Conservation (phyloP, 208 protist species). For the Trypanosoma conorhini region DNA sequence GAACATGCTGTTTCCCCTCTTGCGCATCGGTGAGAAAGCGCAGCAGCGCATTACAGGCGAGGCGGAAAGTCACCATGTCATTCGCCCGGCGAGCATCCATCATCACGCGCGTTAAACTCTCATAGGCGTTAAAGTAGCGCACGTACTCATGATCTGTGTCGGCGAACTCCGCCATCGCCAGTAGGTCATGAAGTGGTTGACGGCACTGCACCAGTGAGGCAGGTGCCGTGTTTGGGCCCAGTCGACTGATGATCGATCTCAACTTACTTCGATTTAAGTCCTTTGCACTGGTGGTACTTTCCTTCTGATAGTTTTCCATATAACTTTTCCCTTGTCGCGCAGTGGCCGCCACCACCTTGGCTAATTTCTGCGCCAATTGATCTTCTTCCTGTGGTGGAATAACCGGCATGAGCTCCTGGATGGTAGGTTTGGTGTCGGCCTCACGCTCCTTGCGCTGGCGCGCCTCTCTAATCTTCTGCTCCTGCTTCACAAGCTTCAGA, state of each 20-base stretch:
- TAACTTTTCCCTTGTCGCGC: slow-evolving; percentile 63
- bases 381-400: slow-evolving; percentile 60
- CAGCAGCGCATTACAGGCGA: slow-evolving; percentile 40
- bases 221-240: slow-evolving; percentile 32
- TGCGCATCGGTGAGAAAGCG: slow-evolving; percentile 48
- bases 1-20: slow-evolving; percentile 57
- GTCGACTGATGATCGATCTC: slow-evolving; percentile 52
- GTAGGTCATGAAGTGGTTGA: slow-evolving; percentile 68
- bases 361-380: slow-evolving; percentile 48
- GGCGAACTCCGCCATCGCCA: slow-evolving; percentile 30
- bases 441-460: slow-evolving; percentile 62
- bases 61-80: slow-evolving; percentile 45
- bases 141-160: slow-evolving; percentile 79
- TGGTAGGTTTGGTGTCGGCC: slow-evolving; percentile 28
- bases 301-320: slow-evolving; percentile 82
- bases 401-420: slow-evolving; percentile 54
- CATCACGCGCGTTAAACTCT: slow-evolving; percentile 52
- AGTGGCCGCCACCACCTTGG: slow-evolving; percentile 38
- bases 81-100: slow-evolving; percentile 57
- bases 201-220: slow-evolving; percentile 47
- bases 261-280: slow-evolving; percentile 81
- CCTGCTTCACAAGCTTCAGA: slow-evolving; percentile 50
- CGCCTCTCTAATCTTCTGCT: slow-evolving; percentile 75
- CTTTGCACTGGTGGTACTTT: slow-evolving; percentile 43
- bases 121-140: slow-evolving; percentile 81